Percentiles rank a stretch among this genome's conserved stretches.
Conservation (phyloP, 192 early-diverging fungal species). For the Phycomyces nitens region DNA sequence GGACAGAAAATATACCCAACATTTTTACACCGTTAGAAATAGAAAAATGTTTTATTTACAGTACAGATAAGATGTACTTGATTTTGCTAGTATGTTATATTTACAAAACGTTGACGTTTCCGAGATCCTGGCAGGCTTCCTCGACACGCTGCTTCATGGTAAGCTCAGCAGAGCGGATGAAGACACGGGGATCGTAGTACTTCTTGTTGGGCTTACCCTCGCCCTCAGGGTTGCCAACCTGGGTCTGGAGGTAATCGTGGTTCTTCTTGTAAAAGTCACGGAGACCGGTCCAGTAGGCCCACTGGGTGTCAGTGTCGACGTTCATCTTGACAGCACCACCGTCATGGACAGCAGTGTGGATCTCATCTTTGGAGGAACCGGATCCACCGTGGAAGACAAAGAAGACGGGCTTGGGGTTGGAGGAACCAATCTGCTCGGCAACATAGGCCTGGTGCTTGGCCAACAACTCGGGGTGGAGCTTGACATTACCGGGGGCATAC, state of each 20-base stretch:
- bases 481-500: slow-evolving; percentile 95
- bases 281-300: slow-evolving; percentile 90
- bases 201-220: slow-evolving; percentile 98
- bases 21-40: too few species aligned
- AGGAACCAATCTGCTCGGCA: slow-evolving; percentile 57
- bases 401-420: slow-evolving; percentile 76
- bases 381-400: slow-evolving; percentile 99
- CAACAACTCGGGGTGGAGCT: slow-evolving; percentile 88
- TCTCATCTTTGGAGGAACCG: slow-evolving; percentile 47
- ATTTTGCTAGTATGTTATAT: too few species aligned
- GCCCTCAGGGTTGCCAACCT: slow-evolving; percentile 96
- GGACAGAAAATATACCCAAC: too few species aligned
- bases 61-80: too few species aligned
- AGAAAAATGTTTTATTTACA: too few species aligned
- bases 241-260: slow-evolving; percentile 84
- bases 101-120: slow-evolving; percentile 67
- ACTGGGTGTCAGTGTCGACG: slow-evolving; percentile 98
- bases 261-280: slow-evolving; percentile 84
- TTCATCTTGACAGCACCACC: slow-evolving; percentile 96
- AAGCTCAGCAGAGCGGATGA: slow-evolving; percentile 87
- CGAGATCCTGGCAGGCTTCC: slow-evolving; percentile 72
- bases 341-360: slow-evolving; percentile 26
- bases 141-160: slow-evolving; percentile 74
- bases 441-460: slow-evolving; percentile 87
- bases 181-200: slow-evolving; percentile 95